Conservation (phyloP, 2,329 filamentous ascomycete species). For the Dothistroma pini region DNA sequence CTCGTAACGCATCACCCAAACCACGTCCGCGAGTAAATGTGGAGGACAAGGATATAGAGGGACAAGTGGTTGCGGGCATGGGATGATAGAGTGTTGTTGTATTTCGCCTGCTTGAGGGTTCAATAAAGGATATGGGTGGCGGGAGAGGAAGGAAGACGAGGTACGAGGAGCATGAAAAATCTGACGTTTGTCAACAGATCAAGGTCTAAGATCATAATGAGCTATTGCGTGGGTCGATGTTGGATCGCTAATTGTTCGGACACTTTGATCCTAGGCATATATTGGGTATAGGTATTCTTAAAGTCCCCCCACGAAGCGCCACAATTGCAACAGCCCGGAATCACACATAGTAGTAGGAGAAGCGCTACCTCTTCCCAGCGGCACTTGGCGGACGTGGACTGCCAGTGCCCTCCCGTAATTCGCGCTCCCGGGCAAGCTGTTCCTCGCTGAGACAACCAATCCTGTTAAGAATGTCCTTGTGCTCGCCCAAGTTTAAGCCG, state of each 20-base stretch:
- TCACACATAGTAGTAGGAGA: background rate
- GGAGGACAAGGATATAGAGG: background rate
- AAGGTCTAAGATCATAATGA: no score
- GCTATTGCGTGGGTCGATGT: background rate
- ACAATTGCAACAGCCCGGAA: background rate
- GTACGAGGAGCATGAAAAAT: no score
- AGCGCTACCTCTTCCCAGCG: background rate
- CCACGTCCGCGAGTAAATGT: background rate
- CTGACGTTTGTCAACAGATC: no score
- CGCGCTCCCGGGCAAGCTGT: slow-evolving; percentile 33
- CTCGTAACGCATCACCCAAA: no score
- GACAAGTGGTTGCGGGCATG: background rate
- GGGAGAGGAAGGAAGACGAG: no score
- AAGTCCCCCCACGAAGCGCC: background rate
- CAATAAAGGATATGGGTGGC: background rate
- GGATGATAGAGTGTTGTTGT: background rate
- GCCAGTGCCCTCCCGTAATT: slow-evolving; percentile 28
- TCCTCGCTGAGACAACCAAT: slow-evolving; percentile 62
- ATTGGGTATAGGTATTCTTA: background rate
- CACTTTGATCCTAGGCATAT: background rate
- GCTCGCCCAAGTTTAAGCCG: slow-evolving; percentile 57
- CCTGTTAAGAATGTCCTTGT: slow-evolving; percentile 74
- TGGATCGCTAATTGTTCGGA: background rate
- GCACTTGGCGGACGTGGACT: slow-evolving; percentile 21
- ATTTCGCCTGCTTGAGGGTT: background rate